These are phyloP conservation scores for Xylaria bambusicola DNA, from an alignment of 495 filamentous ascomycete species.

Conservation along the genomic window DNA sequence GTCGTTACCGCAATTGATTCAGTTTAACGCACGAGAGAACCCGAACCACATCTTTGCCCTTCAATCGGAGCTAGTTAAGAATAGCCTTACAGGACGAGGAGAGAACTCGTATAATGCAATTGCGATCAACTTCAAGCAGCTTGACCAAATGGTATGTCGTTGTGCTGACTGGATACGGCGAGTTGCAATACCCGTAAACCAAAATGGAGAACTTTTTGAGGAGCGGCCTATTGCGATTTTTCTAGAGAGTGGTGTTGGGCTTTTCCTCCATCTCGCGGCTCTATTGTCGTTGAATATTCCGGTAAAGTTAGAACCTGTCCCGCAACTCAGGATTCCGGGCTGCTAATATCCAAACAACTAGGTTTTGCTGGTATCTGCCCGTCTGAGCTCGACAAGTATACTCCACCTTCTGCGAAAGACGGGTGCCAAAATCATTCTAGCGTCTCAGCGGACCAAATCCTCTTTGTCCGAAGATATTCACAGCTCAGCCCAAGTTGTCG, in stretches of 20 bases:
- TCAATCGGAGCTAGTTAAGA: constrained; percentile 9
- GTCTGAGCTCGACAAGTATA: constrained; percentile 33
- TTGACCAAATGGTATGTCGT: neutral
- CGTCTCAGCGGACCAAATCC: neutral
- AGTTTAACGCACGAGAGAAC: constrained; percentile 13
- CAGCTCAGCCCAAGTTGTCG: neutral
- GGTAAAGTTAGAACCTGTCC: constrained; percentile 13
- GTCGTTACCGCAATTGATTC: constrained; percentile 15
- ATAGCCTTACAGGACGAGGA: neutral
- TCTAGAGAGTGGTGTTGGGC: constrained; percentile 38
- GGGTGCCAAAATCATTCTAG: neutral
- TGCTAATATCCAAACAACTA: constrained; percentile 9
- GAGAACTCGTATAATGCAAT: neutral
- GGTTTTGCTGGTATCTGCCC: constrained; percentile 33
- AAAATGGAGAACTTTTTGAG: constrained; percentile 13
- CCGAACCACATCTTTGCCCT: constrained; percentile 17
- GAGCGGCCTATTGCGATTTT: constrained; percentile 33
- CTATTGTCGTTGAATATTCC: constrained; percentile 34
- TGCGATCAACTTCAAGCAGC: neutral
- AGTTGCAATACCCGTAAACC: neutral
- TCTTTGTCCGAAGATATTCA: neutral
- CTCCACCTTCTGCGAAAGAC: constrained; percentile 29
- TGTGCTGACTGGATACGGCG: constrained; percentile 11
- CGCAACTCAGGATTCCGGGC: too few relatives aligned
- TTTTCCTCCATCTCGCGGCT: constrained; percentile 33